These are phyloP conservation scores for Alternaria triticina DNA, from an alignment of 2,329 filamentous ascomycete species.

Conservation along the genomic window DNA sequence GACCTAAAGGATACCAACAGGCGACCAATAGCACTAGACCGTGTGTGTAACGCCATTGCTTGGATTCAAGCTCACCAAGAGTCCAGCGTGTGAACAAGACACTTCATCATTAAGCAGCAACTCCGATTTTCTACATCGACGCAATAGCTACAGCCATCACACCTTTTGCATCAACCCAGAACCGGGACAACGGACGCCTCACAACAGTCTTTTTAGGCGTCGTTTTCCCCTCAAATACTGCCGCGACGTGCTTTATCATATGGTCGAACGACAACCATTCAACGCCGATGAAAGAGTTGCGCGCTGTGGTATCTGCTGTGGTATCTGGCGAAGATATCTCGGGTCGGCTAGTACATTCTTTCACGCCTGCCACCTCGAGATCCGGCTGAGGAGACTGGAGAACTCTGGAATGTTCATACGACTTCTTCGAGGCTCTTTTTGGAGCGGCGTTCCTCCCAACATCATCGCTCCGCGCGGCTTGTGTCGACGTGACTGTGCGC, in stretches of 20 bases:
- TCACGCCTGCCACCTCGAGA: slow-evolving; percentile 6
- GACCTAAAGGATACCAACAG: slow-evolving; percentile 3
- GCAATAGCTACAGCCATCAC: slow-evolving; percentile 19
- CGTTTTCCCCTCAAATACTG: not conserved
- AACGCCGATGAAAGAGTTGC: not conserved
- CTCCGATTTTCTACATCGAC: slow-evolving; percentile 13
- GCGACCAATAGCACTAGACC: not conserved
- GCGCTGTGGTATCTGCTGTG: not conserved
- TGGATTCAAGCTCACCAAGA: slow-evolving; percentile 22
- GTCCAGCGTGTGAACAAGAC: not conserved
- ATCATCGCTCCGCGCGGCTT: not conserved
- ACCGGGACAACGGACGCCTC: slow-evolving; percentile 1
- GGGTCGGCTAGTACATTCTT: not conserved
- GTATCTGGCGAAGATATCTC: slow-evolving; percentile 13
- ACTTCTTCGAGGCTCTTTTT: not conserved
- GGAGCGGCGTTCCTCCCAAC: not conserved
- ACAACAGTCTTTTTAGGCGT: not conserved
- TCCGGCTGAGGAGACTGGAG: not conserved
- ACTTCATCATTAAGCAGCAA: not conserved
- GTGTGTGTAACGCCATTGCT: slow-evolving; percentile 14
- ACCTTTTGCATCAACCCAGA: slow-evolving; percentile 20
- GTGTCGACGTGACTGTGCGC: not conserved
- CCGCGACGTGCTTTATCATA: slow-evolving; percentile 3
- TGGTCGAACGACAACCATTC: slow-evolving; percentile 4
- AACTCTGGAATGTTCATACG: not conserved